Evolutionary conservation across 1,284 basidiomycete species (phyloP), one percentile per base, ranked within the genome.

Genomic region (Laetiporus sulphureus): DNA sequence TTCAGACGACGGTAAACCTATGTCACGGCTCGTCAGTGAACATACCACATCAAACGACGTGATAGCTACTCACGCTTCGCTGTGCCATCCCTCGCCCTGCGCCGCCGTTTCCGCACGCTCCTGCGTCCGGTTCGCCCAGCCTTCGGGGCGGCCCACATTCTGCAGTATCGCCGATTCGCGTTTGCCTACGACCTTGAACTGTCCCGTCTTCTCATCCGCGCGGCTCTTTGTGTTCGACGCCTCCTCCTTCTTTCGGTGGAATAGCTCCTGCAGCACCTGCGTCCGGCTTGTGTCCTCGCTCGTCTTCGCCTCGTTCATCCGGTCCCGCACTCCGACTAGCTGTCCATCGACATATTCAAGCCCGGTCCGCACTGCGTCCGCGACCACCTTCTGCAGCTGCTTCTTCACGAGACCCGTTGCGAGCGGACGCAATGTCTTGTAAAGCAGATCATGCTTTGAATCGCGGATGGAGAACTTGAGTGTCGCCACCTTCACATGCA

Each of bases 391-490:
- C 65, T 85, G 72, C 52, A 99, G 82, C 61, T 94, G 90, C 61
- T 79, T 83, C 79, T 97, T 97, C 57, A 99, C 83, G 37, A 96
- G 68, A 4, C 76, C 76, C 3, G 77, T 87, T 5, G 85, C 85
- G 37, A 91, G 70, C 5, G 84, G 83, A 32, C 72, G 73, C 27
- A 91, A 55, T 0, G 83, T 84, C 70, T 91, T 94, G 74, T 95
- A 95, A 41, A 96, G 62, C 29, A 90, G 66, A 58, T 95, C 89
- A 67, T 96, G 93, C 69, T 95, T 96, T 55, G 79, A 79, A 56
- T 95, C 92, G 13, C 91, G 80, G 58, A 99, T 91, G 29, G 81
- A 79, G 67, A 95, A 96, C 66, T 88, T 91, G 54, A 97, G 77
- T 38, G 83, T 77, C 55, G 84, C 84, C 36, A 93, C 78, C 60